These are phyloP conservation scores for Ustilago trichophora DNA, from an alignment of 1,284 basidiomycete species.

Conservation along the genomic window DNA sequence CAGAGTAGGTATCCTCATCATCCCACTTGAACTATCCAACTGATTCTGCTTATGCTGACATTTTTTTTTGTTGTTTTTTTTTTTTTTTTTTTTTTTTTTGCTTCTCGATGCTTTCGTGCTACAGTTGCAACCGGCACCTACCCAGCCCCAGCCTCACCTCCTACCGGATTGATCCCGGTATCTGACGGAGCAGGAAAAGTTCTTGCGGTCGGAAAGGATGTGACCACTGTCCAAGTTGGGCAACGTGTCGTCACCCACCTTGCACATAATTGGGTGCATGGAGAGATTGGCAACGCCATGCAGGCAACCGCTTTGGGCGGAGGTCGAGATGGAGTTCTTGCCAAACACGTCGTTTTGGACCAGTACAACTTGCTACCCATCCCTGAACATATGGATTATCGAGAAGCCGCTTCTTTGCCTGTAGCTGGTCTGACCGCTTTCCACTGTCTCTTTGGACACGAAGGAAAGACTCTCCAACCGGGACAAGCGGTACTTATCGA, in stretches of 20 bases:
- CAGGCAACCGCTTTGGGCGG: slow-evolving; percentile 30
- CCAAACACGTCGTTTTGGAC: slow-evolving; percentile 25
- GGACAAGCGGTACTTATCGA: slow-evolving; percentile 38
- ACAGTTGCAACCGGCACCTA: slow-evolving; percentile 31
- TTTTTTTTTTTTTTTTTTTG: too few species aligned
- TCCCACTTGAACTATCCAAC: too few species aligned
- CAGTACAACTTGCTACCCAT: slow-evolving; percentile 37
- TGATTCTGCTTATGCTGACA: too few species aligned
- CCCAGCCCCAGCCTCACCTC: slow-evolving; percentile 22
- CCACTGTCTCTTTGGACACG: slow-evolving; percentile 39
- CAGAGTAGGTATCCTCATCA: too few species aligned
- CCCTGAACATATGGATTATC: slow-evolving; percentile 25
- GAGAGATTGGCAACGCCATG: slow-evolving; percentile 40
- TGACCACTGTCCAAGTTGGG: slow-evolving; percentile 20
- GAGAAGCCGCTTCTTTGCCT: slow-evolving; percentile 27
- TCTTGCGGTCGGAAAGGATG: slow-evolving; percentile 12
- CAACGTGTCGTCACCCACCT: slow-evolving; percentile 37
- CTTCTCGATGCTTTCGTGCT: too few species aligned
- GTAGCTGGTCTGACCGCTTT: slow-evolving; percentile 35
- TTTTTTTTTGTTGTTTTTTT: too few species aligned
- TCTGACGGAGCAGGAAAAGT: slow-evolving; percentile 39
- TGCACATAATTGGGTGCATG: slow-evolving; percentile 25
- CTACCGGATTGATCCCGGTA: slow-evolving; percentile 20
- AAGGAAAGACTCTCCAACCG: slow-evolving; percentile 19
- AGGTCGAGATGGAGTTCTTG: slow-evolving; percentile 22